Conservation (phyloP, 176 grass and related monocot species). For the Musa troglodytarum region DNA sequence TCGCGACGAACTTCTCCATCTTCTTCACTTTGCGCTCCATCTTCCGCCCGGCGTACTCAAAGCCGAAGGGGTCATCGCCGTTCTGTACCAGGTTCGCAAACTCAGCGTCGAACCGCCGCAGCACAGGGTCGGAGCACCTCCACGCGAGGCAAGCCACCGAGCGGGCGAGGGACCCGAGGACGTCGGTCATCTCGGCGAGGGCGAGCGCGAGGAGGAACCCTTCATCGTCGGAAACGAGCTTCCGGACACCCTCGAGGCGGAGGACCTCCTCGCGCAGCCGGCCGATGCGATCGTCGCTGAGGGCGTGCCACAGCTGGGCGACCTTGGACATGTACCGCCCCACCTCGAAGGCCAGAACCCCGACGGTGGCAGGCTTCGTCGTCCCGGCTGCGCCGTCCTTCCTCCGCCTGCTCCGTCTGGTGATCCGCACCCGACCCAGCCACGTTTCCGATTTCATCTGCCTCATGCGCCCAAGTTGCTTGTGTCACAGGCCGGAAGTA, state of each 20-base stretch:
- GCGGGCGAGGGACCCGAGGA: slow-evolving; percentile 20
- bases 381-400: slow-evolving; percentile 4
- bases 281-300: slow-evolving; percentile 26
- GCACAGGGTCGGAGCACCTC: slow-evolving; percentile 51
- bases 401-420: slow-evolving; percentile 10
- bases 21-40: slow-evolving; percentile 75
- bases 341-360: slow-evolving; percentile 49
- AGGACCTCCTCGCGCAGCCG: slow-evolving; percentile 28
- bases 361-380: slow-evolving; percentile 8
- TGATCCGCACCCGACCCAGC: slow-evolving; percentile 7
- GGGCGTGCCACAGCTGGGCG: slow-evolving; percentile 49
- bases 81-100: slow-evolving; percentile 35
- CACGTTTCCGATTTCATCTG: slow-evolving; percentile 28
- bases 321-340: slow-evolving; percentile 42
- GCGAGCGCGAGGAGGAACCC: slow-evolving; percentile 40
- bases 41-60: slow-evolving; percentile 51
- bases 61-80: slow-evolving; percentile 35
- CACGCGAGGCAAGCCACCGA: slow-evolving; percentile 25
- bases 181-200: slow-evolving; percentile 35
- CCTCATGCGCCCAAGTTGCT: slow-evolving; percentile 19
- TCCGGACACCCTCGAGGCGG: slow-evolving; percentile 53
- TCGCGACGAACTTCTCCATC: slow-evolving; percentile 51
- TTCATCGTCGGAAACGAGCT: slow-evolving; percentile 50
- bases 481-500: too few relatives aligned
- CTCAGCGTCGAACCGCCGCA: slow-evolving; percentile 42